Conservation (phyloP, 768 basidiomycete species). For the Boletus coccyginus region DNA sequence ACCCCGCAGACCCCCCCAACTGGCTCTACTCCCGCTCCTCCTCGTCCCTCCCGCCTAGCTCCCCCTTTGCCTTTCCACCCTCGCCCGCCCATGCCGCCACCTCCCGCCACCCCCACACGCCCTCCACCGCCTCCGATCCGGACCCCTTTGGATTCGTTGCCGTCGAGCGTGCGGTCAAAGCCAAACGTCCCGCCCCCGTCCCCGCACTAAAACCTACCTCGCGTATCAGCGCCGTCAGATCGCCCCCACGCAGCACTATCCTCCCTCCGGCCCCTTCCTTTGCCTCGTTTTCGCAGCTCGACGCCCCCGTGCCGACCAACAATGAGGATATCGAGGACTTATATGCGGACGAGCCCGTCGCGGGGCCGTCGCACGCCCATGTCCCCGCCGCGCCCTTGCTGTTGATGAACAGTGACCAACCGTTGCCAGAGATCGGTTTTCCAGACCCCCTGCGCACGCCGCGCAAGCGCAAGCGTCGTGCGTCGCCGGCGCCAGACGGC, state of each 20-base stretch:
- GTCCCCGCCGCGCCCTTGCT: conserved; percentile 24
- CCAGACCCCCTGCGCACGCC: conserved; percentile 31
- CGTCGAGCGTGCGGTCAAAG: conserved; percentile 49
- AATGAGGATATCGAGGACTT: conserved; percentile 34
- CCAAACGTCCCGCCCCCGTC: conserved; percentile 30
- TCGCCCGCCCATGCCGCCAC: neutral
- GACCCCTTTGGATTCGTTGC: conserved; percentile 61
- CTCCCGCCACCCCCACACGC: conserved; percentile 14
- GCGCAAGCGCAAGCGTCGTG: conserved; percentile 26
- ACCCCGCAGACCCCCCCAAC: conserved; percentile 31
- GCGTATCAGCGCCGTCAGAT: conserved; percentile 14
- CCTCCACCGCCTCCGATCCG: conserved; percentile 32
- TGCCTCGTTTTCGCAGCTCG: conserved; percentile 35
- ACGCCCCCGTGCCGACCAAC: conserved; percentile 33
- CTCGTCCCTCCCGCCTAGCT: conserved; percentile 35
- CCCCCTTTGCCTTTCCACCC: conserved; percentile 26
- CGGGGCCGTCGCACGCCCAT: conserved; percentile 24
- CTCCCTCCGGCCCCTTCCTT: conserved; percentile 12
- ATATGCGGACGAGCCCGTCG: conserved; percentile 32
- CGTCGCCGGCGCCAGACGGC: conserved; percentile 1
- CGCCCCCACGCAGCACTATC: conserved; percentile 20
- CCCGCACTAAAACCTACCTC: conserved; percentile 7
- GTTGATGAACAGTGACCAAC: conserved; percentile 18
- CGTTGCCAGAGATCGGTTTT: conserved; percentile 5
- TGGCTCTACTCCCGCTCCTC: conserved; percentile 25